Percentiles rank a stretch among this genome's conserved stretches.
These are phyloP conservation scores for Fusarium coicis DNA, from an alignment of 2,329 filamentous ascomycete species.

Conservation along the genomic window DNA sequence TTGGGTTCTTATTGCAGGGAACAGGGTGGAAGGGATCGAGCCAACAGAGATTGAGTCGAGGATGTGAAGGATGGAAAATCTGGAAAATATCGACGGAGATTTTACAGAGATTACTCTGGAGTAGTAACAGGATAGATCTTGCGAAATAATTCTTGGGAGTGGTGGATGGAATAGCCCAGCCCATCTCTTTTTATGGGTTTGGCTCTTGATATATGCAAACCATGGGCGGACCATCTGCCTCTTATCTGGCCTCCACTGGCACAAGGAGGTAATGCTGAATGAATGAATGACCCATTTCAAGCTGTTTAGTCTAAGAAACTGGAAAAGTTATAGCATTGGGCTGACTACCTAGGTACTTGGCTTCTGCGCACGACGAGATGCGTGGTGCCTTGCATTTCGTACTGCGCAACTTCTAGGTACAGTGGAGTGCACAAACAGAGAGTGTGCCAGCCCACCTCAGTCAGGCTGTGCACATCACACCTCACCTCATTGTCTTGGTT, in stretches of 20 bases:
- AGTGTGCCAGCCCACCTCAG: not conserved
- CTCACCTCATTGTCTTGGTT: not conserved
- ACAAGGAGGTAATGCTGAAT: not conserved
- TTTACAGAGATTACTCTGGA: not conserved
- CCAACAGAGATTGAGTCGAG: not conserved
- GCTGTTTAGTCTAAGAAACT: conserved; percentile 2
- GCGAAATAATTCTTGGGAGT: not conserved
- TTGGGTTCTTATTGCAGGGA: not conserved
- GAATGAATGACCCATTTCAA: conserved; percentile 3
- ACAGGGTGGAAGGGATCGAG: not conserved
- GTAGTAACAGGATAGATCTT: not conserved
- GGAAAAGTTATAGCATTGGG: not conserved
- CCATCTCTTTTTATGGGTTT: not conserved
- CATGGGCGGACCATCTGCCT: conserved; percentile 1
- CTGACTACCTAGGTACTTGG: not conserved
- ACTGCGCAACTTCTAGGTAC: not conserved
- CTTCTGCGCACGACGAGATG: not conserved
- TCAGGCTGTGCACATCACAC: not conserved
- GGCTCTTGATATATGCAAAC: not conserved
- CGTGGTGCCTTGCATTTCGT: not conserved
- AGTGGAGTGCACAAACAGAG: not conserved
- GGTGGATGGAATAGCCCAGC: not conserved
- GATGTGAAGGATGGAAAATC: not conserved
- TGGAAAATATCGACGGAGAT: not conserved
- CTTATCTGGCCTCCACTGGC: not conserved